These are phyloP conservation scores for Orbilia ellipsospora DNA, from an alignment of 2,329 filamentous ascomycete species.

Conservation along the genomic window DNA sequence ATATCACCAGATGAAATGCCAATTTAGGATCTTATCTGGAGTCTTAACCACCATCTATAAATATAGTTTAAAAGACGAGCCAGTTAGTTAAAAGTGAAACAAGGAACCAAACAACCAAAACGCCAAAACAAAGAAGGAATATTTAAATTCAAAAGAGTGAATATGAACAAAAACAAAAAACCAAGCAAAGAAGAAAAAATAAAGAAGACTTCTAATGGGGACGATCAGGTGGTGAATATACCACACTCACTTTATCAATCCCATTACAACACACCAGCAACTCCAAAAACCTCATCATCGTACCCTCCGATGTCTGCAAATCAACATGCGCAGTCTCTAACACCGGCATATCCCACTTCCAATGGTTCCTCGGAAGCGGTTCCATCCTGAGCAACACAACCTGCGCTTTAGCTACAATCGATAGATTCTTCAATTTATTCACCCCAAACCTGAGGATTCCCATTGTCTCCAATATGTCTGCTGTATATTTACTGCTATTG, in stretches of 20 bases:
- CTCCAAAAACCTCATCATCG: too few species aligned
- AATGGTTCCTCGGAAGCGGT: not conserved
- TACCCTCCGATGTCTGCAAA: too few species aligned
- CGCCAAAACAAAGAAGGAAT: not conserved
- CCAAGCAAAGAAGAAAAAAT: not conserved
- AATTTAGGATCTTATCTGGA: too few species aligned
- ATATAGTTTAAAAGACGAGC: too few species aligned
- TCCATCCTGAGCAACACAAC: not conserved
- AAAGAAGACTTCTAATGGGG: not conserved
- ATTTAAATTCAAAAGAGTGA: not conserved
- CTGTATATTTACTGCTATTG: too few species aligned
- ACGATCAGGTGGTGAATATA: not conserved
- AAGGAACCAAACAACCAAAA: not conserved
- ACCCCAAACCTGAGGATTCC: not conserved
- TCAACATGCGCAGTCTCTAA: not conserved
- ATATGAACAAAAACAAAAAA: not conserved
- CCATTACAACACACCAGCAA: not conserved
- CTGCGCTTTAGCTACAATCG: not conserved
- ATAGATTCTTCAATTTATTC: not conserved
- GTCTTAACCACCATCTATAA: too few species aligned
- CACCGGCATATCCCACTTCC: conserved; percentile 10
- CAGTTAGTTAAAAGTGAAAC: not conserved
- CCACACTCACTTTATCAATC: too few species aligned
- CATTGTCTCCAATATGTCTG: not conserved
- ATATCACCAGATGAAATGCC: too few species aligned